Base-by-base conservation (phyloP, 1,284 basidiomycete species). In the Ustilago curta region DNA sequence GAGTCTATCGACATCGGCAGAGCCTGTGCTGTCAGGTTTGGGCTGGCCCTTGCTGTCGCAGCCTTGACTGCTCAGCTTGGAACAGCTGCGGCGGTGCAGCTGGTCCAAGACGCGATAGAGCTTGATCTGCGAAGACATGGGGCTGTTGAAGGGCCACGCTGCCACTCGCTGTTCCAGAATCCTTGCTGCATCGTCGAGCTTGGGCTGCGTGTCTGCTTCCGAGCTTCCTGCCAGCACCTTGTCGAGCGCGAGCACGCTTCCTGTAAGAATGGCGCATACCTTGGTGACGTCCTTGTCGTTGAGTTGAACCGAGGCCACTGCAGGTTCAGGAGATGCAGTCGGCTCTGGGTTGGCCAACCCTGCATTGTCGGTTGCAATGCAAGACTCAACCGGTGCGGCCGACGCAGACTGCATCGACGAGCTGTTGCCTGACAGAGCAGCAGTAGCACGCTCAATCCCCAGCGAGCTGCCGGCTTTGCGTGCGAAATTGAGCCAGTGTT, bases 401-500 rank as follows among this genome's bases (percentile, higher is more conserved):
- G 35, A 37, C 14, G 35, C 35, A 37, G 56, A n/a, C 19, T 42
- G 42, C 31, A 42, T 5, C 1, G 49, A 11, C 4, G 32, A 16
- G 29, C n/a, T 23, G 14, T 27, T 23, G 8, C 44, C 32, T 29
- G 68, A 52, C 59, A 72, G 51, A 14, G 59, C 71, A 25, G 55
- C 59, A 9, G 62, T 66, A 12, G 71, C 71, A 11, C 66, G 61
- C 11, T 74, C 71, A 18, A 74, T 53, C 9, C 71, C 65, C n/a
- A 23, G 23, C 7, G 59, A 48, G 57, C 63, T 70, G 19, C 72
- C 63, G 1, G 61, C 71, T 47, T 67, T 66, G n/a, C 57, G 56
- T 1, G 76, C 76, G 32, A 76, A 63, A 25, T 50, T 64, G 45
- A 76, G 57, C 76, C 76, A 78, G 25, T 62, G 51, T 37, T 78